A percentile compares a stretch with the other conserved stretches of the same genome.
phyloP scores from a whole-genome alignment of 2,329 filamentous ascomycete genomes.

The Berkeleyomyces basicola region DNA sequence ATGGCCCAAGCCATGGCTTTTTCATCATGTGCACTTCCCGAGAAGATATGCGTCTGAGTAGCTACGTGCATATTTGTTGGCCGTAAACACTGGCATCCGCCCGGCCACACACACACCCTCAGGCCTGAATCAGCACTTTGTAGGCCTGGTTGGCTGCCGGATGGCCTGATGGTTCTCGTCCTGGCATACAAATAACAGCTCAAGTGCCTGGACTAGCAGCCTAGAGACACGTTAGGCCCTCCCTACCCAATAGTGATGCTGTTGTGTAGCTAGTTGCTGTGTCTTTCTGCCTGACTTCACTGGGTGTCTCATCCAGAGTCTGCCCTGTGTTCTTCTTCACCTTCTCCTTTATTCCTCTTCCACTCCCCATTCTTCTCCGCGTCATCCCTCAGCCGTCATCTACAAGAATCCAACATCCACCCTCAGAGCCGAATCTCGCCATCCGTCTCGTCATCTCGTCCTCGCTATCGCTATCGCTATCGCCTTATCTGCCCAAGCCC shows the following conservation, averaged over 20 bases:
- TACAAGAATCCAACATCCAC: not conserved
- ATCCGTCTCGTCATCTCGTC: not conserved
- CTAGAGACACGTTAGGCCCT: not conserved
- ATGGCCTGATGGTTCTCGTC: too few species aligned
- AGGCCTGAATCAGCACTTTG: too few species aligned
- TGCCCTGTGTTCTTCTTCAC: not conserved
- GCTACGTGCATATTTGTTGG: too few species aligned
- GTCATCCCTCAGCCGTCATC: not conserved
- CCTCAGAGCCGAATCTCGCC: not conserved
- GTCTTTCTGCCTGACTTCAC: not conserved
- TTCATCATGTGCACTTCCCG: too few species aligned
- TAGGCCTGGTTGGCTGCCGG: too few species aligned
- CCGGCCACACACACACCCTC: too few species aligned
- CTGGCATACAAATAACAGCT: too few species aligned
- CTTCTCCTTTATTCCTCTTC: not conserved
- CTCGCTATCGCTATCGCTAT: not conserved
- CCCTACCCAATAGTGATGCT: not conserved
- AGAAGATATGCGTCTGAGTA: too few species aligned
- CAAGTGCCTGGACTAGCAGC: not conserved
- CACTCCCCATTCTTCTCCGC: not conserved
- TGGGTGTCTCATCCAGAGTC: not conserved
- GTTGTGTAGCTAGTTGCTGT: too few species aligned
- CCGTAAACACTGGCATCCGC: too few species aligned
- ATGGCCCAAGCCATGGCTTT: too few species aligned
- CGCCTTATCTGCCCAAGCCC: not conserved